Evolutionary conservation across 176 grass and related monocot species (phyloP), one percentile per base, ranked within the genome.

Genomic region (Oryza meridionalis): DNA sequence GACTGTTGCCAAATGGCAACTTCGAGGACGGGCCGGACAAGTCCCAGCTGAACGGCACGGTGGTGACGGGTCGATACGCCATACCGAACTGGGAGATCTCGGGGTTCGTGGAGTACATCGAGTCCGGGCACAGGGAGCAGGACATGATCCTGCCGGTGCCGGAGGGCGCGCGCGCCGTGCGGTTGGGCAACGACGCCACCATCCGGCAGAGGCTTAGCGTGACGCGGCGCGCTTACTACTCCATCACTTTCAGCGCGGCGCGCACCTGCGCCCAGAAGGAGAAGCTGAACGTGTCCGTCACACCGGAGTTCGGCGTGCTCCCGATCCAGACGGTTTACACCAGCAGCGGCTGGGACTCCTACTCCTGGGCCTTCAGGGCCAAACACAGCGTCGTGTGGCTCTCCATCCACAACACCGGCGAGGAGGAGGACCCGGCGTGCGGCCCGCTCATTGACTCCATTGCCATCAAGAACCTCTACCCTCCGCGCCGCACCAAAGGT

Each of bases 101-200:
- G 4, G 88, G 92, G 37, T 84, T 86, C 86, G 86, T 94, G 83
- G 92, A 94, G 83, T 94, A 94, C 86, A 84, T 89, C 75, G 14
- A 49, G 83, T 81, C 84, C 4, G 89, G 92, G 19, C 83, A 84
- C 58, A 17, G 40, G 82, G 85, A 73, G 72, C 15, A 11, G 6
- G 92, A 53, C 83, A 86, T 91, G 89, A 63, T 91, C 0, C 67
- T 94, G 24, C 19, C 70, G 47, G 88, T 94, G 51, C 92, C 88
- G 0, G 83, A 91, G 67, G 92, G 88, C 19, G 74, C 77, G 9
- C 37, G 25, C 19, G 92, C 92, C 70, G 76, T 94, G 27, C 86
- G 92, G 7, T 86, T 91, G 21, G 92, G 89, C 25, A 89, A 86
- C 80, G 86, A 91, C 2, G 92, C 80, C 0, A 26, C 17, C 2